These are phyloP conservation scores for Elaeagnus macrophylla DNA, from an alignment of 306 rosid species.

Conservation along the genomic window DNA sequence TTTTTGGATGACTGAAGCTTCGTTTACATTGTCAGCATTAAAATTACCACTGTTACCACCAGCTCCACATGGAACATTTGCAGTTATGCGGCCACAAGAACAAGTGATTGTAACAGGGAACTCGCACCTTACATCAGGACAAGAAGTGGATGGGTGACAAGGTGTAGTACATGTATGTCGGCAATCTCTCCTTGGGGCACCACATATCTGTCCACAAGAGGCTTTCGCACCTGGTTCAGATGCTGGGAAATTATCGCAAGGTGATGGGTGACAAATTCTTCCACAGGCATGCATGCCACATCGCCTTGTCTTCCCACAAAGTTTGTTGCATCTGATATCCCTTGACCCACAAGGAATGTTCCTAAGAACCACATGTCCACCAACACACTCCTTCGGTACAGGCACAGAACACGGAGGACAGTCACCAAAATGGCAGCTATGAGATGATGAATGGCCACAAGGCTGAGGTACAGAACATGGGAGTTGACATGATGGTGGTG, in stretches of 20 bases:
- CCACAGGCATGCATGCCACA: constrained; percentile 91
- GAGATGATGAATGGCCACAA: constrained; percentile 81
- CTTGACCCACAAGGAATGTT: constrained; percentile 91
- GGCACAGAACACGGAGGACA: constrained; percentile 95
- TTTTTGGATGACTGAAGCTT: constrained; percentile 64
- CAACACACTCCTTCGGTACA: constrained; percentile 83
- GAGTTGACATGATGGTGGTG: constrained; percentile 73
- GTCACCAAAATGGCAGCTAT: constrained; percentile 93
- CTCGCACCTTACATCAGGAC: constrained; percentile 73
- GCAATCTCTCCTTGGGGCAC: constrained; percentile 87
- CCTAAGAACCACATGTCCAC: constrained; percentile 86
- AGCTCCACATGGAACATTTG: constrained; percentile 77
- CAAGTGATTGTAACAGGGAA: constrained; percentile 61
- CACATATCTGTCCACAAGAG: constrained; percentile 87
- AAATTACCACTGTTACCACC: constrained; percentile 50
- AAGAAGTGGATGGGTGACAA: constrained; percentile 68
- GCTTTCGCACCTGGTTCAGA: constrained; percentile 35
- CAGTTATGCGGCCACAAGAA: constrained; percentile 66
- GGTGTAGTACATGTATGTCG: constrained; percentile 72
- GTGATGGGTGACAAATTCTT: constrained; percentile 64
- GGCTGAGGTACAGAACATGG: constrained; percentile 80
- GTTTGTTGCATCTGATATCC: constrained; percentile 84
- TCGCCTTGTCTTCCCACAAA: constrained; percentile 86
- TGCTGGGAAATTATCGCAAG: constrained; percentile 49
- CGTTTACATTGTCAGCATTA: constrained; percentile 50